Evolutionary conservation across 345 rosid species (phyloP).

Genomic region (Ceriops decandra): DNA sequence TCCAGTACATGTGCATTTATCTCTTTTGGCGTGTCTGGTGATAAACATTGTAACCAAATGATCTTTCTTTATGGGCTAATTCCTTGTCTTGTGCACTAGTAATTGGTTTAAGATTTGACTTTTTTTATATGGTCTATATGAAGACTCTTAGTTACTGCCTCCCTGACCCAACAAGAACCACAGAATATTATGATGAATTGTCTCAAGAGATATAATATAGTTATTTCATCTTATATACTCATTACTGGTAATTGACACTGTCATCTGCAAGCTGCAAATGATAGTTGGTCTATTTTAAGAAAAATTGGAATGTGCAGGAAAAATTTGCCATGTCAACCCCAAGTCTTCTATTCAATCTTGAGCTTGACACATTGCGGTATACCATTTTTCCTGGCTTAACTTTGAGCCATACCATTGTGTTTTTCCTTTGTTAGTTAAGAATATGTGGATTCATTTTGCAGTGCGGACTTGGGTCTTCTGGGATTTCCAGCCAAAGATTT

Average conservation of each 20-base stretch:
- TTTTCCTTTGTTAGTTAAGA: slow-evolving; percentile 14
- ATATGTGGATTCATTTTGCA: slow-evolving; percentile 37
- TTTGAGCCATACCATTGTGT: slow-evolving; percentile 11
- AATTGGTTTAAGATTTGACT: too few species aligned
- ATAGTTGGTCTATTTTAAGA: slow-evolving; percentile 1
- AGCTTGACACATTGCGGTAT: slow-evolving; percentile 92
- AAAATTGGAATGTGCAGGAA: slow-evolving; percentile 54
- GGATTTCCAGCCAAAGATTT: slow-evolving; percentile 94
- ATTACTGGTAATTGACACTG: not conserved
- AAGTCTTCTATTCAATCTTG: slow-evolving; percentile 83
- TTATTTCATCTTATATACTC: not conserved
- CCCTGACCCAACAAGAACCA: not conserved
- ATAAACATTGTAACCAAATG: not conserved
- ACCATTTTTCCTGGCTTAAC: slow-evolving; percentile 14
- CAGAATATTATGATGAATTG: not conserved
- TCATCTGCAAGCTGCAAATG: not conserved
- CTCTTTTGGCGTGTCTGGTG: not conserved
- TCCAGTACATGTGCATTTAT: not conserved
- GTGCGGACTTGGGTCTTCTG: slow-evolving; percentile 89
- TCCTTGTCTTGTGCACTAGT: too few species aligned
- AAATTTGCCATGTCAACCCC: slow-evolving; percentile 76
- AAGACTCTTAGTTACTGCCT: not conserved
- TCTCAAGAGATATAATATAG: not conserved
- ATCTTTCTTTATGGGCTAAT: too few species aligned
- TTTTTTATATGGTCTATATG: too few species aligned